Evolutionary conservation across 345 rosid species (phyloP), one percentile per base, ranked within the genome.

Genomic region (Moricandia arvensis): DNA sequence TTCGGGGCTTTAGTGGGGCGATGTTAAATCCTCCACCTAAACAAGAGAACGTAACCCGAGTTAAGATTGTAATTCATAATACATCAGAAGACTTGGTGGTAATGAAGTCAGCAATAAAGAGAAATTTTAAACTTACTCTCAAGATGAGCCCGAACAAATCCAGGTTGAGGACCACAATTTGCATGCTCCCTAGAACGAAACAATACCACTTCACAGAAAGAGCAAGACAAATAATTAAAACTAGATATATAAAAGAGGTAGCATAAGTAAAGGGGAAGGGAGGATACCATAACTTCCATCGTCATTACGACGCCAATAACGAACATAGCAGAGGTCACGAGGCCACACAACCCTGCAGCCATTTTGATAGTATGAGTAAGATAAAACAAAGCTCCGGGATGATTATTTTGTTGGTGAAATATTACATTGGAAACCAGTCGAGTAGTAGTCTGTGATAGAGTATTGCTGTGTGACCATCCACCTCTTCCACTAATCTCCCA

Each of bases 401-500:
- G 27, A 45, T 34, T 15, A 45, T 41, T 31, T 41, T 65, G 11
- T 12, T 54, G 61, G 30, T 27, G 49, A 12, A 62, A 15, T 73
- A 10, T 84, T 91, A 93, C 99, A 81, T 80, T 64, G 99, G 87
- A 72, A 93, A 90, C 99, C 98, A 96, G 83, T 96, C 98, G 75
- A 96, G 90, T 82, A 89, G 98, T 75, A 96, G 96, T 74, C 88
- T 84, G 81, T 93, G 98, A 85, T 96, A 93, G 64, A 96, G 89
- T 82, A 96, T 76, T 69, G 99, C 99, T 30, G 98, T 96, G 80
- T 93, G 99, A 60, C 99, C 99, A 86, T 96, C 99, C 15, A 96
- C 99, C 85, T 96, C 98, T 86, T 96, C 99, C 79, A 96, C 99
- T 80, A 96, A 83, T 77, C 96, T 89, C 73, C 99, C 98, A 80